Base-by-base conservation (phyloP, 768 basidiomycete species). In the Megacollybia marginata region DNA sequence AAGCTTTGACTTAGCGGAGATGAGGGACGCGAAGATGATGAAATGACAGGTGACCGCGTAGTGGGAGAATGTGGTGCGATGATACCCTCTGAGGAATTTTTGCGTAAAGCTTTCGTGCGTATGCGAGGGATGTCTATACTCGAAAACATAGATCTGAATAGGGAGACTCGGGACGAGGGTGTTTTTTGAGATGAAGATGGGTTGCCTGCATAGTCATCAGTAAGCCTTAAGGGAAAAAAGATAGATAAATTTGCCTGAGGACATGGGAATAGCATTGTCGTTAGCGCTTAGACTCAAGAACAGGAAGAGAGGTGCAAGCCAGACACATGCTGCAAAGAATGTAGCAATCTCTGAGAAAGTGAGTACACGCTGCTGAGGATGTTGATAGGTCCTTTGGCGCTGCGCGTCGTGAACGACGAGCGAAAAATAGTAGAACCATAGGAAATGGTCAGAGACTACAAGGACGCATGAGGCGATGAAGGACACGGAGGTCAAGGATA, bases 371-470 rank as follows among this genome's bases (percentile, higher is more conserved):
- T 67, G 57, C 16, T 64, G 58, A 28, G 61, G 56, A 13, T 64
- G 69, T 45, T 78, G 71, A 59, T 81, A 80, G 28, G 69, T 66
- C 35, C 73, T 71, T 33, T 66, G 62, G 33, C 79, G 79, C 50
- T 82, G 71, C 13, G 83, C 78, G 33, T 85, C 78, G 50, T 80
- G 81, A 9, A 84, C 79, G 9, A 85, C 57, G 28, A 70, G 77
- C 40, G 93, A 81, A 65, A 98, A 98, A 68, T 98, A 78, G 69
- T 89, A 92, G 73, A 99, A 99, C 91, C 94, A 97, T 36, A 91
- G 64, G 62, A 97, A 97, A 66, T 98, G 96, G 69, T 97, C 92
- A 1, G 71, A 65, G 50, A 99, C 77, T 55, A 96, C 95, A 48
- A 94, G 70, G 16, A 76, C 54, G 65, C 93, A 96, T 0, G 94